These are phyloP conservation scores for Magnolia officinalis DNA, from an alignment of 164 flowering plant species.

Conservation along the genomic window DNA sequence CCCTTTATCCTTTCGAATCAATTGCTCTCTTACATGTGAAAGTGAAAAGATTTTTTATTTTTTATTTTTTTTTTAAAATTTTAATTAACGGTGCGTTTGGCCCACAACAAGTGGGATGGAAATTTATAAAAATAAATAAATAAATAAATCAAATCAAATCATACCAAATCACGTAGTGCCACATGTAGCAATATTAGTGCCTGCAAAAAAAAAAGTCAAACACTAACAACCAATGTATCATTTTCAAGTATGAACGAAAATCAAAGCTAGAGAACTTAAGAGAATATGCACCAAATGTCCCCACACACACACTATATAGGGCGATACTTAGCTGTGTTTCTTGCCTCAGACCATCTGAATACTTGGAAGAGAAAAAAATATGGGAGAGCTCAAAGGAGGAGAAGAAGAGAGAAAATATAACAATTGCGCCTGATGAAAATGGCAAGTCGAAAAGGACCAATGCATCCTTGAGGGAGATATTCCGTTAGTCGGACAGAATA, in stretches of 20 bases:
- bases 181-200: no score
- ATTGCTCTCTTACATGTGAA: no score
- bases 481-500: slow-evolving; percentile 20
- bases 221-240: neutral
- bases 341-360: neutral
- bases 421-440: neutral
- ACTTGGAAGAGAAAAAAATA: neutral
- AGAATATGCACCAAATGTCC: neutral
- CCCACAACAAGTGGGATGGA: no score
- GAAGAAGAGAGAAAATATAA: slow-evolving; percentile 1
- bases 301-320: neutral
- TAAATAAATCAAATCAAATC: no score
- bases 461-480: neutral
- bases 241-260: neutral
- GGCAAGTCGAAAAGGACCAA: neutral
- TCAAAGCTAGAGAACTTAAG: neutral
- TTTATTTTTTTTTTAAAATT: no score
- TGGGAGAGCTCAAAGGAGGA: neutral
- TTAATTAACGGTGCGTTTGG: no score
- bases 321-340: neutral
- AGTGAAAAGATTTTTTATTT: no score
- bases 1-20: no score
- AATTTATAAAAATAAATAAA: no score
- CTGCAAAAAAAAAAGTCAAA: neutral
- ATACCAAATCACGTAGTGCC: no score